Base-by-base conservation (phyloP, 108 stramenopile genomes). In the Cyclotella baltica region DNA sequence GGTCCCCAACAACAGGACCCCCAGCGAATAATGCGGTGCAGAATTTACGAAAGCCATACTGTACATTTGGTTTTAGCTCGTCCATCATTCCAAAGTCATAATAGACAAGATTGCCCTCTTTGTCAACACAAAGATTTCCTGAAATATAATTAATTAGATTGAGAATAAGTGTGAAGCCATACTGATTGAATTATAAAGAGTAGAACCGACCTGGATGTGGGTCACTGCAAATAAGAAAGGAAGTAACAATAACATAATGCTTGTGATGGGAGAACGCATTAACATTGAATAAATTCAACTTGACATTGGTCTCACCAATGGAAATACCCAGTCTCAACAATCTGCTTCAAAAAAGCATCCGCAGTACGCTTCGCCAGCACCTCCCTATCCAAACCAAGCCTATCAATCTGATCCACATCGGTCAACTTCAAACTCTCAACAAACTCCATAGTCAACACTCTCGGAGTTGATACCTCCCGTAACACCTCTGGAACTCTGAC, bases 11-110 rank as follows among this genome's bases (percentile, higher is more conserved):
- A 40, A 84, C 81, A 2, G 95, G 95, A 47, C 95, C 95, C 27
- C 95, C 95, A 16, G 88, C 92, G 75, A 96, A 96, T 23, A 96
- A 87, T 10, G 95, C 90, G 0, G 88, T 91, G 74, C 95, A 96
- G 71, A 96, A 96, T 48, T 87, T 93, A 25, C 90, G 86, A 55
- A 97, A 93, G 15, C 96, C 96, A 4, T 82, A 85, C 20, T 87
- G 83, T 25, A 97, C 94, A 55, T 91, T 92, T 11, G 92, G 92
- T 55, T 89, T 90, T 18, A 98, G 79, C 64, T 97, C 96, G 70
- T 98, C 97, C 97, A 97, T 97, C 96, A 98, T 96, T 33, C 96
- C 98, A 67, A 96, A 98, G 73, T 98, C 98, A 72, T 97, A 98
- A 78, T 92, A 98, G 0, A 98, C 96, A 0, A 98, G 86, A 33